Evolutionary conservation across 2,329 filamentous ascomycete genomes (phyloP), one percentile per base, ranked within the genome.

Genomic region (Albifimbria verrucaria): DNA sequence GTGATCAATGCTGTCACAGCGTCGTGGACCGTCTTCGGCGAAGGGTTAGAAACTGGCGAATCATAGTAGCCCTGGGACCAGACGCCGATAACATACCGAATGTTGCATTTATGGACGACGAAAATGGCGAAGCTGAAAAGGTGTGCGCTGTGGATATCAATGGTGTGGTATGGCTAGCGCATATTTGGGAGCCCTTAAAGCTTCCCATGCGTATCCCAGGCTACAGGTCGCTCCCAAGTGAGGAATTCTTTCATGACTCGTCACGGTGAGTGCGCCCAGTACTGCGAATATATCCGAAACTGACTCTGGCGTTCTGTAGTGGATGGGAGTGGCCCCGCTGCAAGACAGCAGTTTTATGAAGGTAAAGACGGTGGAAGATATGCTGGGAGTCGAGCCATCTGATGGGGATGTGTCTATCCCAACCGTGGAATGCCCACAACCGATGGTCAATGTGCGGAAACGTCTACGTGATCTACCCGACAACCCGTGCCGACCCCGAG

Each of bases 121-220:
- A 65, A 1, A 41, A 69, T 2, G 81, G 81, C 2, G 59, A 74
- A 2, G 81, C 79, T 2, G 72, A 78, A 5, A 77, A 75, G 55
- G 62, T 84, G 1, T 71, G 75, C 22, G 80, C 77, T 1, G 65
- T 81, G 22, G 81, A 83, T 44, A 77, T 84, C 39, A 61, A 65
- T 11, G 81, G 78, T 2, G 64, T 57, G 10, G 60, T 75, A 6
- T 83, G 77, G 76, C 55, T 82, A 12, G 69, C 80, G 42, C 70
- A 80, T 43, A 81, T 85, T 15, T 84, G 80, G 80, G 72, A 68
- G 32, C 52, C 64, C 3, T 52, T 47, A 11, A 60, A 64, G 50
- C 60, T 63, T 0, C 59, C 62, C 10, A 55, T 71, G 15, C 58
- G 62, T 4, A 58, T 74, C 17, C 58, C 56, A 7, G 57, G 61